Base-by-base conservation (phyloP, 805 yeast species). In the Candida sonorensis region DNA sequence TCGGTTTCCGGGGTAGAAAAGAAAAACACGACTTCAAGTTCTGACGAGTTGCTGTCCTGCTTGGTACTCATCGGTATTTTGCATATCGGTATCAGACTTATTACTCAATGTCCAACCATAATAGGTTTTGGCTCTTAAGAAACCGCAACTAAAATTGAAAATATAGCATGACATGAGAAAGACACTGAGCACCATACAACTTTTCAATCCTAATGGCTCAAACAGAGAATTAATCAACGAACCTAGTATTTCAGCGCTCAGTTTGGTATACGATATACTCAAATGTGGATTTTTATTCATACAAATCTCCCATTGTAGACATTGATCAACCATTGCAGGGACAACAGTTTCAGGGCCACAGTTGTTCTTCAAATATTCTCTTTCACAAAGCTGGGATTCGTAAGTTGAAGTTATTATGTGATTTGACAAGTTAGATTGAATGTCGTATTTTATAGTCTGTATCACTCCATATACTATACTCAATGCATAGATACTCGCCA, bases 101-200 rank as follows among this genome's bases (percentile, higher is more conserved):
- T 22, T 10, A 17, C 17, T 3, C 12, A 18, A 18, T 18, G 6
- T 17, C 37, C 37, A 31, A n/a, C 73, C 72, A 38, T 66, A 69
- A 40, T 67, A 69, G 11, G 64, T 53, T 42, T 61, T 66, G 5
- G 74, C 86, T 34, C 85, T 59, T 4, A 79, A 59, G 41, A 75
- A 81, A 1, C 88, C 88, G 50, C 77, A 72, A 3, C 73, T 54
- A 40, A 81, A 75, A 48, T 82, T 82, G 17, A 77, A 69, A 4
- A 70, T 62, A 48, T 78, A 81, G n/a, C 66, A 58, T 1, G 65
- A 44, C 9, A 67, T 57, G 8, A 65, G 41, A 4, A 63, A 42
- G 0, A 33, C 26, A 3, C 42, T 9, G 10, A 72, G 46, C 4
- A 76, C 64, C 4, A 64, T 21, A 27, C 77, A 61, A 13, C 81